A percentile compares a stretch with the other conserved stretches of the same genome.
These are phyloP conservation scores for Talaromyces sp. DNA, from an alignment of 2,329 filamentous ascomycete species.

Conservation along the genomic window DNA sequence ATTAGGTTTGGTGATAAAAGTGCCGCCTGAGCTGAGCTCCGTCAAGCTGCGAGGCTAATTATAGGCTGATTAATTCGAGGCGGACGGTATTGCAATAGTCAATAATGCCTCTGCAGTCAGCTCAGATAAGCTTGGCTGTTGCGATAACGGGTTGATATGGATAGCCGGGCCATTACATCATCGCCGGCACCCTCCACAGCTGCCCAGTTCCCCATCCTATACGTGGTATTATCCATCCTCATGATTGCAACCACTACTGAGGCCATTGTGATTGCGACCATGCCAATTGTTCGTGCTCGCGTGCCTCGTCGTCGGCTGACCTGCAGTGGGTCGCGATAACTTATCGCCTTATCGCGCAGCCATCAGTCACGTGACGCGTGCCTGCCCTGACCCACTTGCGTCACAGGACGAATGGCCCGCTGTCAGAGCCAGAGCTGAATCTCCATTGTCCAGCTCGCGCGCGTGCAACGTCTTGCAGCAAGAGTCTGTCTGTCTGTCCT, in stretches of 20 bases:
- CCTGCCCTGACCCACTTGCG: conserved; percentile 2
- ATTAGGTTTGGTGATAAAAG: background rate
- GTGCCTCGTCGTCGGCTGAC: background rate
- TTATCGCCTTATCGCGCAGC: background rate
- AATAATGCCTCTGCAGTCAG: background rate
- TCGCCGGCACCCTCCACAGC: background rate
- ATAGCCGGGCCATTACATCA: background rate
- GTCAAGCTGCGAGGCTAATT: background rate
- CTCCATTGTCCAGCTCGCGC: background rate
- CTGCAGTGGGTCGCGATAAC: background rate
- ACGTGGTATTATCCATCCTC: background rate
- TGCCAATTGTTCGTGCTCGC: background rate
- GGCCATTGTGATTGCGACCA: no score
- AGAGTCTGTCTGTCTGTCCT: background rate
- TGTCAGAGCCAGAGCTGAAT: background rate
- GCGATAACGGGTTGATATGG: background rate
- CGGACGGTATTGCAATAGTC: background rate
- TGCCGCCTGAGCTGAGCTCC: background rate
- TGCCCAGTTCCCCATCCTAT: background rate
- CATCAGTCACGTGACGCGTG: background rate
- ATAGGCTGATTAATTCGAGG: background rate
- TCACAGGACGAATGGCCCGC: background rate
- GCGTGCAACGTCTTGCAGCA: background rate
- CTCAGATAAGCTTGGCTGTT: background rate
- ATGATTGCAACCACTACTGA: background rate